Evolutionary conservation across 768 basidiomycete genomes (phyloP), one percentile per base, ranked within the genome.

Genomic region (Mycena rosella): DNA sequence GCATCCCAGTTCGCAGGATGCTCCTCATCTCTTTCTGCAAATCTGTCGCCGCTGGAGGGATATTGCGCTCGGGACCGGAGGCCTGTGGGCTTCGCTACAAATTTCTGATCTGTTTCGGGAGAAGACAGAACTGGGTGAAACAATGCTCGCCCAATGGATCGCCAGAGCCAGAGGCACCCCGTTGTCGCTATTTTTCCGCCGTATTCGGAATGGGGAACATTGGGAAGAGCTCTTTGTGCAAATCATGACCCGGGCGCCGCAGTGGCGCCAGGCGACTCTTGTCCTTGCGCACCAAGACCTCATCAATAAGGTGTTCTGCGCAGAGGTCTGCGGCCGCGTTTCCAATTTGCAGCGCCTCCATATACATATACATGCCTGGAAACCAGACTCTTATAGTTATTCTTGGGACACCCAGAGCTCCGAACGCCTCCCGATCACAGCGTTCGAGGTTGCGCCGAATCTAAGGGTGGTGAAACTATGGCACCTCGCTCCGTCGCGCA

Each of bases 1-100:
- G 4, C 3, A 20, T 5, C 42, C 42, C 20, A n/a, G 42, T 13
- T 10, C n/a, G 5, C 3, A 3, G 20, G 55, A 59, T 48, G 29
- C 57, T 17, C 57, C 57, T 17, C 32, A 45, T 13, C 2, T 62
- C 14, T 47, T 62, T 3, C 30, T 53, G 9, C 29, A 34, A n/a
- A 34, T 62, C 14, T 62, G 60, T 11, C 26, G 52, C 29, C 8
- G 14, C 6, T 62, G 60, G 60, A 53, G 52, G 14, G 10, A 34
- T 14, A 40, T 62, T 18, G 52, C 52, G 40, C 27, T 53, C n/a
- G 22, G 20, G 7, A 62, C 51, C 10, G 40, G 49, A 20, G 26
- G 42, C 14, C 22, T 62, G 8, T 62, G 60, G 60, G 27, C 49
- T 4, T 11, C 29, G 6, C 9, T 45, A 22, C 29, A 24, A n/a